Conservation (phyloP, 1,284 basidiomycete genomes). For the Leccinum colubrinum region DNA sequence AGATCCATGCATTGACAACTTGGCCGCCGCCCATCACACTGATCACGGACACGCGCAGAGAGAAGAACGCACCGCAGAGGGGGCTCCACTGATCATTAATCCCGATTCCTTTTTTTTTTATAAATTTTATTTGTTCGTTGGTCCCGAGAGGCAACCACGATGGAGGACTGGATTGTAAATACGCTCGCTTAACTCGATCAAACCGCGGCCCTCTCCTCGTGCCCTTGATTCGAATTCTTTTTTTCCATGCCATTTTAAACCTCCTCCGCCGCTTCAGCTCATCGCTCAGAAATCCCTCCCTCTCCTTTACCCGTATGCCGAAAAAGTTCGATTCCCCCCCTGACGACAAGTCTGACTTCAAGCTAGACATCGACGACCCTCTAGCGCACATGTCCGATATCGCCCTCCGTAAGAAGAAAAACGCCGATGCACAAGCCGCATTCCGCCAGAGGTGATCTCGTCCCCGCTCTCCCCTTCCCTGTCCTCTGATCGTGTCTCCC, state of each 20-base stretch:
- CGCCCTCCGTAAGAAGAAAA: constrained; percentile 79
- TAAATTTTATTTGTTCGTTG: background rate
- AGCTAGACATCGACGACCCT: constrained; percentile 40
- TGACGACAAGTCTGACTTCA: constrained; percentile 34
- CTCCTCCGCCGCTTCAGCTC: constrained; percentile 18
- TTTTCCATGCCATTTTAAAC: constrained; percentile 55
- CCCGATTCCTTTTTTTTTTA: background rate
- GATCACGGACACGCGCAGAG: constrained; percentile 4
- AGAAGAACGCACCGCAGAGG: background rate
- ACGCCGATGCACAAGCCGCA: constrained; percentile 68
- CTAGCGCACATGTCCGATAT: constrained; percentile 49
- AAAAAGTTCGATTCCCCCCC: constrained; percentile 42
- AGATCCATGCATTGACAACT: constrained; percentile 24
- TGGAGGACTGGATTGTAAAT: constrained; percentile 38
- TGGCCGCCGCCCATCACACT: constrained; percentile 1
- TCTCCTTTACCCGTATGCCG: constrained; percentile 38
- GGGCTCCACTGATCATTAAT: background rate
- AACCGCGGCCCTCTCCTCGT: constrained; percentile 58
- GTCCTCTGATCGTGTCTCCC: constrained; percentile 38
- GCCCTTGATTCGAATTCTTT: constrained; percentile 61
- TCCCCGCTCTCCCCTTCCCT: constrained; percentile 1
- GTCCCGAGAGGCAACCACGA: constrained; percentile 17
- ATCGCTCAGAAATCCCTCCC: constrained; percentile 19
- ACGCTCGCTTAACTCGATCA: constrained; percentile 38
- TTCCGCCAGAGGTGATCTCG: constrained; percentile 38